Evolutionary conservation across 768 basidiomycete genomes (phyloP).

Genomic region (Tylopilus balloui): DNA sequence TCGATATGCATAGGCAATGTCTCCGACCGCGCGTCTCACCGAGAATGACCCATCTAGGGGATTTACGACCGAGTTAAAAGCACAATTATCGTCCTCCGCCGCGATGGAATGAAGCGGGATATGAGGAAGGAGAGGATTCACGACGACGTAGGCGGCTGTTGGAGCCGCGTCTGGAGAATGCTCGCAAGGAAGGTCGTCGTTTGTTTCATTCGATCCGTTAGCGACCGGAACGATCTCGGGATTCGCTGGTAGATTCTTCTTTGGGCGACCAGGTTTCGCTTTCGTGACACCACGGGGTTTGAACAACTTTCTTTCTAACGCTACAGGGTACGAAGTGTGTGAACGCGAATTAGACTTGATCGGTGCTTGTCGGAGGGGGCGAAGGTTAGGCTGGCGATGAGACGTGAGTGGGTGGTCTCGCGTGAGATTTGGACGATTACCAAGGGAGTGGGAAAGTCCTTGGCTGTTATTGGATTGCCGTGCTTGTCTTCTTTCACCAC

Average conservation of each 20-base stretch:
- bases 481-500: conserved; percentile 64
- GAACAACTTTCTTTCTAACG: conserved; percentile 12
- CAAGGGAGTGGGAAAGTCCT: conserved; percentile 19
- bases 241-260: conserved; percentile 14
- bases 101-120: neutral
- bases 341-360: conserved; percentile 13
- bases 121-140: conserved; percentile 28
- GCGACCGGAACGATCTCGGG: conserved; percentile 4
- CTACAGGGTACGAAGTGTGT: conserved; percentile 16
- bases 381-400: conserved; percentile 27
- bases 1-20: conserved; percentile 27
- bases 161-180: conserved; percentile 6
- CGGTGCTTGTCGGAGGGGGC: conserved; percentile 27
- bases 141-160: conserved; percentile 13
- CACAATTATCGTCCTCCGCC: conserved; percentile 4
- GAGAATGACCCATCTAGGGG: conserved; percentile 28
- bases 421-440: conserved; percentile 16
- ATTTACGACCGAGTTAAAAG: conserved; percentile 19
- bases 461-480: conserved; percentile 39
- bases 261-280: conserved; percentile 30
- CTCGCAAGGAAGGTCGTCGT: conserved; percentile 5
- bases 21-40: conserved; percentile 26
- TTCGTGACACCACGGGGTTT: conserved; percentile 30
- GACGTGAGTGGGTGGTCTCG: conserved; percentile 12
- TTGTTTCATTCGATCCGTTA: conserved; percentile 5